Evolutionary conservation across 805 yeast genomes (phyloP).

Genomic region (Jamesozyma rosinii): DNA sequence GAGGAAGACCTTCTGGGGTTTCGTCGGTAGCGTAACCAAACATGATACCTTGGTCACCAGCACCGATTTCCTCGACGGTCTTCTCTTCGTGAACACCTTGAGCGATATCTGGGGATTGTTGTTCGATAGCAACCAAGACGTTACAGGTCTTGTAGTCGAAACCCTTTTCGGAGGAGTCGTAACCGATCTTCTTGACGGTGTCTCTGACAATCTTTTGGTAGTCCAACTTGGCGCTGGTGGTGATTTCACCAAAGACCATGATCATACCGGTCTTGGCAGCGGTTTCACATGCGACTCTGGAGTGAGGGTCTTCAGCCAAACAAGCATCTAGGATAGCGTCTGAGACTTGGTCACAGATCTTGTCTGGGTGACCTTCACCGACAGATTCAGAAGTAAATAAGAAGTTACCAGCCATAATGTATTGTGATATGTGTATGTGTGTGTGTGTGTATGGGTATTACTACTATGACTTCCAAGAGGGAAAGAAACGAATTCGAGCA

Average conservation of each 20-base stretch:
- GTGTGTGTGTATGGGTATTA: neutral
- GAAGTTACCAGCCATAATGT: constrained; percentile 34
- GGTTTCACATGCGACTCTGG: constrained; percentile 98
- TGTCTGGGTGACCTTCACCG: constrained; percentile 92
- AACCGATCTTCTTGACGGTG: constrained; percentile 96
- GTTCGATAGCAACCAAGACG: constrained; percentile 97
- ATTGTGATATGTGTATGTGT: neutral
- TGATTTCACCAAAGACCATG: constrained; percentile 98
- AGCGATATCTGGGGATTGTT: constrained; percentile 98
- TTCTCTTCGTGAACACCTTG: constrained; percentile 96
- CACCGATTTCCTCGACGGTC: constrained; percentile 96
- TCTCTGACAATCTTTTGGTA: constrained; percentile 97
- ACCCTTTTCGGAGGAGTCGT: constrained; percentile 91
- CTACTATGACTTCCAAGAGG: no score
- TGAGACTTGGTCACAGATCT: constrained; percentile 96
- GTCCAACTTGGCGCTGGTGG: constrained; percentile 91
- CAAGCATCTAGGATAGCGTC: constrained; percentile 98
- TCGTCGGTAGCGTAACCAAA: constrained; percentile 99
- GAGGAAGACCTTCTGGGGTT: constrained; percentile 94
- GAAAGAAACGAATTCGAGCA: neutral
- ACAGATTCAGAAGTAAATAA: constrained; percentile 80
- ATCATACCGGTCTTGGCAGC: constrained; percentile 99
- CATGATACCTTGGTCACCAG: constrained; percentile 99
- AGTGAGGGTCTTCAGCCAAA: constrained; percentile 86
- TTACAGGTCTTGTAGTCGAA: constrained; percentile 99